Evolutionary conservation across 768 basidiomycete genomes (phyloP).

Genomic region (Naganishia randhawae): DNA sequence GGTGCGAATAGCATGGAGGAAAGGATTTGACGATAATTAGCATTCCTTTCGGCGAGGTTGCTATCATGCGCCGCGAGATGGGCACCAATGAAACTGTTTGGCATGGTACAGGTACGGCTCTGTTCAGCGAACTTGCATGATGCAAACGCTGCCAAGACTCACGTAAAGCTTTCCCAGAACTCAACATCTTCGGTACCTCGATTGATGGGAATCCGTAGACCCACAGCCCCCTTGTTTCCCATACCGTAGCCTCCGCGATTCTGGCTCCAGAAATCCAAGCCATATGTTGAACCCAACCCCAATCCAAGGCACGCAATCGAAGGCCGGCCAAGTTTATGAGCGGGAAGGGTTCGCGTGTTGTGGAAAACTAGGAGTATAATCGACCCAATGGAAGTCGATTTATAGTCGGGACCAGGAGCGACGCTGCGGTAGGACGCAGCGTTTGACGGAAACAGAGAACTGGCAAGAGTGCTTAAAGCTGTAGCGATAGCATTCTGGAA

Average conservation of each 20-base stretch:
- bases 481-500: slow-evolving; percentile 5
- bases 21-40: slow-evolving; percentile 78
- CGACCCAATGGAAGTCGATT: slow-evolving; percentile 81
- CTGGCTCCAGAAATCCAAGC: slow-evolving; percentile 6
- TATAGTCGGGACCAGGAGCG: slow-evolving; percentile 61
- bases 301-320: slow-evolving; percentile 63
- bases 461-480: slow-evolving; percentile 21
- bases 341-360: slow-evolving; percentile 58
- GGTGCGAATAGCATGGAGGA: slow-evolving; percentile 72
- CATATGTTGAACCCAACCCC: slow-evolving; percentile 9
- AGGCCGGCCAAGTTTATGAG: slow-evolving; percentile 59
- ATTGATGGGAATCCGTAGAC: slow-evolving; percentile 72
- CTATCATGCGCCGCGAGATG: slow-evolving; percentile 81
- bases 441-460: slow-evolving; percentile 40
- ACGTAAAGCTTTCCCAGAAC: slow-evolving; percentile 79
- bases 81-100: slow-evolving; percentile 76
- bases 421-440: slow-evolving; percentile 56
- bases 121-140: neutral
- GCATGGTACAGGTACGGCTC: neutral
- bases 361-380: slow-evolving; percentile 82
- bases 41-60: slow-evolving; percentile 63
- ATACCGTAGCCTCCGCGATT: slow-evolving; percentile 65
- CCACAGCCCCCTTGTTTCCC: slow-evolving; percentile 95
- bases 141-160: slow-evolving; percentile 49
- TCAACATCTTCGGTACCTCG: slow-evolving; percentile 55